Evolutionary conservation across 441 rosid species (phyloP), one percentile per base, ranked within the genome.

Genomic region (Melastoma candidum): DNA sequence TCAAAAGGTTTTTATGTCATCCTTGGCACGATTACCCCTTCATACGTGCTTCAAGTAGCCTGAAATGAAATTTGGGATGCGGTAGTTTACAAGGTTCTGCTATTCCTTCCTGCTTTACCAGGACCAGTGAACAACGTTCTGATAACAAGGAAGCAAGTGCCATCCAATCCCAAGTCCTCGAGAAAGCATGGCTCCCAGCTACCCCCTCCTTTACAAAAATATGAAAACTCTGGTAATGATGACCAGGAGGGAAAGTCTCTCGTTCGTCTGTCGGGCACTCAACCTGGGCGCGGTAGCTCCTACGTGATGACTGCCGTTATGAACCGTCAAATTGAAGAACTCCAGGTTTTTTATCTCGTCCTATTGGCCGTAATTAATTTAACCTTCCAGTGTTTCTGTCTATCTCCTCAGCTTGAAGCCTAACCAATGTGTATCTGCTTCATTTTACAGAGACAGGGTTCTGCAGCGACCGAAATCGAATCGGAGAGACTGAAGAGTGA

Each of bases 81-180:
- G 12, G 7, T 36, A 36, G 41, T 36, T 2, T 36, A 36, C 41
- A 36, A 36, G 36, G 41, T 36, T 4, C 41, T 36, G 8, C 7
- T n/a, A 8, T 11, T 60, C 12, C 26, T 51, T 12, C 50, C 17
- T 2, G 5, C 12, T 41, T 24, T 39, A 36, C 55, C 74, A 85
- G 96, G 85, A 46, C 90, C 86, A 39, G 79, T 89, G 64, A 86
- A 72, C 75, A 89, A 86, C 61, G 68, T 88, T 48, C 63, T 70
- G 63, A 68, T 93, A 44, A 73, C 76, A 56, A 76, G 71, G 67
- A 77, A 47, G 59, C 73, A 74, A 14, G 14, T 26, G 43, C 63
- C 49, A 14, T 56, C 57, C 13, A 71, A 14, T 45, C 46, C 56
- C 53, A 60, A 65, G 65, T 77, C 80, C 22, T 68, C 77, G 52